Evolutionary conservation across 768 basidiomycete genomes (phyloP).

Genomic region (Mycena galericulata): DNA sequence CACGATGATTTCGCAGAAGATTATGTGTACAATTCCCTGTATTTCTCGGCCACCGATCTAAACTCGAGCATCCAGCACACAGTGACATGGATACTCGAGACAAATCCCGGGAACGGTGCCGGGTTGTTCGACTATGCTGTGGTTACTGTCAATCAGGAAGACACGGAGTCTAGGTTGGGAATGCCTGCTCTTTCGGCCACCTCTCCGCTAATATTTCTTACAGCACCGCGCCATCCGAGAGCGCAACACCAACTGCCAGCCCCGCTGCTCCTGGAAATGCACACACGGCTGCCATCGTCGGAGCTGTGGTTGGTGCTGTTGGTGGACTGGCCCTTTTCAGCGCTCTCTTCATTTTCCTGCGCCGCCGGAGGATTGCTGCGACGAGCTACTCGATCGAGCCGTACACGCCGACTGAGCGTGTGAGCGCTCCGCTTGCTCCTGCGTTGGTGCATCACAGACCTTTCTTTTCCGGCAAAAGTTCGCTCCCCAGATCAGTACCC

Average conservation of each 20-base stretch:
- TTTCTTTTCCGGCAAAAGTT: no score
- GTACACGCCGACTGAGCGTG: no score
- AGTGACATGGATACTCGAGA: constrained; percentile 1
- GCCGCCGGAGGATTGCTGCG: no score
- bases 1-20: not conserved
- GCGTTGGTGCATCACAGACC: no score
- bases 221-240: not conserved
- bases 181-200: not conserved
- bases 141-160: not conserved
- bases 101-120: not conserved
- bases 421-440: no score
- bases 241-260: not conserved
- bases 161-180: not conserved
- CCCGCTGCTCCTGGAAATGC: not conserved
- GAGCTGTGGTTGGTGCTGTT: not conserved
- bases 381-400: no score
- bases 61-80: not conserved
- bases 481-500: no score
- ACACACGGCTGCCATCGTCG: not conserved
- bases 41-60: not conserved
- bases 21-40: not conserved
- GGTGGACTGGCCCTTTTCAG: not conserved
- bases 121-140: constrained; percentile 14
- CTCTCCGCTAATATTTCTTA: not conserved
- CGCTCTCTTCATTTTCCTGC: not conserved